phyloP scores from a whole-genome alignment of 2,329 filamentous ascomycete species.

The Monilinia laxa region DNA sequence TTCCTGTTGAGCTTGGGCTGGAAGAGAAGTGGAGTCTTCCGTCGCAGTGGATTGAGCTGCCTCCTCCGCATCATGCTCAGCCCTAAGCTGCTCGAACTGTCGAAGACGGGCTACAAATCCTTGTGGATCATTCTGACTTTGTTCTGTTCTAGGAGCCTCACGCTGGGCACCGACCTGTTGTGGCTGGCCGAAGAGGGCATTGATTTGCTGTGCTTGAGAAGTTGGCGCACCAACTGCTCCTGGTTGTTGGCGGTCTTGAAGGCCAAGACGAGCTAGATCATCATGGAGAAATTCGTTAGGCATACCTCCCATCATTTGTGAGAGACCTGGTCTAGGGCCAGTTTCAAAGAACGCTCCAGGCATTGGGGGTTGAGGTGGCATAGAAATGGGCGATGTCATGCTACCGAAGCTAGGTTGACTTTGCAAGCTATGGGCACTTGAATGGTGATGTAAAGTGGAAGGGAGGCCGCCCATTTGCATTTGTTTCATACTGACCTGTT shows the following conservation, averaged over 20 bases:
- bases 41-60: constrained; percentile 32
- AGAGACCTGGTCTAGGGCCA: constrained; percentile 45
- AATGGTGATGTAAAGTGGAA: constrained; percentile 78
- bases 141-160: constrained; percentile 59
- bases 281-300: constrained; percentile 63
- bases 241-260: constrained; percentile 42
- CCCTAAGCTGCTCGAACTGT: constrained; percentile 77
- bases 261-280: constrained; percentile 67
- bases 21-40: constrained; percentile 38
- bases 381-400: constrained; percentile 79
- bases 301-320: constrained; percentile 43
- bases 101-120: constrained; percentile 66
- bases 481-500: constrained; percentile 74
- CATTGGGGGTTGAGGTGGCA: constrained; percentile 53
- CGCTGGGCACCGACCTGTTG: constrained; percentile 42
- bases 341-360: constrained; percentile 66
- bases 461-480: constrained; percentile 60
- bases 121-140: constrained; percentile 60
- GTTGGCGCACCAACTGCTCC: constrained; percentile 30
- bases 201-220: constrained; percentile 38
- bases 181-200: constrained; percentile 35
- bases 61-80: constrained; percentile 64
- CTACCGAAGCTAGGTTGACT: constrained; percentile 96
- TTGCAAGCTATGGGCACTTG: constrained; percentile 91
- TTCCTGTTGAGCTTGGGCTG: constrained; percentile 31